These are phyloP conservation scores for Thalassiosira exigua DNA, from an alignment of 352 stramenopile genomes.

Conservation along the genomic window DNA sequence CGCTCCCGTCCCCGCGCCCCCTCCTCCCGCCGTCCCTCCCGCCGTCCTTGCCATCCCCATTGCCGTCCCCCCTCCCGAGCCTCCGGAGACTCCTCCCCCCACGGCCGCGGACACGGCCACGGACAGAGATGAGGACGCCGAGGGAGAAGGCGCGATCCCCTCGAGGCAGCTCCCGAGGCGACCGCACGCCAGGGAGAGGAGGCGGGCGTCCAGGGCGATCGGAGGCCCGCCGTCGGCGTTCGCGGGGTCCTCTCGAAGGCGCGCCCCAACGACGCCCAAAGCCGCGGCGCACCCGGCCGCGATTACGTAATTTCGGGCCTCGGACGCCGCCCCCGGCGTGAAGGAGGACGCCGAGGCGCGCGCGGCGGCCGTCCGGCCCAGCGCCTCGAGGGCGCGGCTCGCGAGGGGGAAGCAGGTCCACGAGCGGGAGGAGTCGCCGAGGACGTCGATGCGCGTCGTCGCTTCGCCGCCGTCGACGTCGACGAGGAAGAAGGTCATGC, in stretches of 20 bases:
- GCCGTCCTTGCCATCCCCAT: too few species aligned
- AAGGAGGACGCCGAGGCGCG: conserved; percentile 30
- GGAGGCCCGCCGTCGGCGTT: conserved; percentile 6
- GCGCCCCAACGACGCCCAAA: conserved; percentile 24
- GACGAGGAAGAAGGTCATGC: not conserved
- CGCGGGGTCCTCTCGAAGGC: conserved; percentile 9
- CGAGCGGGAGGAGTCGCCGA: not conserved
- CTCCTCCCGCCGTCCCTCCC: too few species aligned
- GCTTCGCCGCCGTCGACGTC: too few species aligned
- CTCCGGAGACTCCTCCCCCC: too few species aligned
- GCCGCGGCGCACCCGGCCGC: conserved; percentile 37
- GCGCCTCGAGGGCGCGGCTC: conserved; percentile 58
- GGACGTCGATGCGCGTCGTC: not conserved
- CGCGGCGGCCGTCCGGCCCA: conserved; percentile 30
- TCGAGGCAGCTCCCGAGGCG: conserved; percentile 47
- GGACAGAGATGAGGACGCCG: too few species aligned
- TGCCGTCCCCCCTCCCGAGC: too few species aligned
- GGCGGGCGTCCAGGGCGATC: conserved; percentile 59
- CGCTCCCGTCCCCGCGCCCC: too few species aligned
- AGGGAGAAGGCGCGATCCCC: too few species aligned
- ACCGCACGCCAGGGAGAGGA: conserved; percentile 44
- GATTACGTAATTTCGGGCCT: conserved; percentile 30
- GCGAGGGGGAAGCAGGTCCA: conserved; percentile 63
- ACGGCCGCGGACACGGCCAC: too few species aligned
- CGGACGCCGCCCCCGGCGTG: conserved; percentile 11